Base-by-base conservation (phyloP, 2,329 filamentous ascomycete species). In the Phyllosticta citrichinensis region DNA sequence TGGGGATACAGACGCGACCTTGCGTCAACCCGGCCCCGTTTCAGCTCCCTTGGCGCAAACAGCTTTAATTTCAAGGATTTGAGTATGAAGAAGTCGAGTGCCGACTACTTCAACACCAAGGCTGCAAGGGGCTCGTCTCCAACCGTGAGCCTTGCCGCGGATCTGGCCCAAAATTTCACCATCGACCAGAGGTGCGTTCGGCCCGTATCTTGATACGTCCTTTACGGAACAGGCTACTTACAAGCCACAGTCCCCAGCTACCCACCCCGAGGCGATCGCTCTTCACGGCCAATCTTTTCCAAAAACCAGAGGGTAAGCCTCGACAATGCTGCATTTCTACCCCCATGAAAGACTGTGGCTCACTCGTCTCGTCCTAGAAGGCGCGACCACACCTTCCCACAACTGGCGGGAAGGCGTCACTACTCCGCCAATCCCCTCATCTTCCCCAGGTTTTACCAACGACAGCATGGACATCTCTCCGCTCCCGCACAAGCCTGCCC, bases 81-180 rank as follows among this genome's bases (percentile, higher is more conserved):
- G 70, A 87, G 84, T 70, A 87, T 81, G 90, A 89, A 80, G 82
- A 76, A 86, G 71, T 76, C 83, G 66, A 80, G 81, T 64, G 76
- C 81, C 40, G 92, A 96, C 74, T 96, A 94, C 78, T 96, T 97
- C 78, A 86, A 82, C 68, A 75, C 88, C 68, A 91, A 89, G 71
- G 83, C 87, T 58, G 80, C 90, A 69, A 85, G 85, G 66, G 90
- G 91, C 56, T 96, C 92, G 20, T 99, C 94, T 61, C 94, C 94
- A 5, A 92, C 91, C 40, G 86, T 91, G 58, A 96, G 90, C 70
- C 79, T 99, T 67, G 93, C 92, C 52, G 92, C 91, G 64, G 94
- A 99, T 76, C 82, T 97, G 68, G 97, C 92, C 62, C 91, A 96
- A 73, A 99, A 97, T 79, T 96, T 97, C 73, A 89, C 93, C 72